Evolutionary conservation across 768 basidiomycete species (phyloP), one percentile per base, ranked within the genome.

Genomic region (Guyanaporus albipodus): DNA sequence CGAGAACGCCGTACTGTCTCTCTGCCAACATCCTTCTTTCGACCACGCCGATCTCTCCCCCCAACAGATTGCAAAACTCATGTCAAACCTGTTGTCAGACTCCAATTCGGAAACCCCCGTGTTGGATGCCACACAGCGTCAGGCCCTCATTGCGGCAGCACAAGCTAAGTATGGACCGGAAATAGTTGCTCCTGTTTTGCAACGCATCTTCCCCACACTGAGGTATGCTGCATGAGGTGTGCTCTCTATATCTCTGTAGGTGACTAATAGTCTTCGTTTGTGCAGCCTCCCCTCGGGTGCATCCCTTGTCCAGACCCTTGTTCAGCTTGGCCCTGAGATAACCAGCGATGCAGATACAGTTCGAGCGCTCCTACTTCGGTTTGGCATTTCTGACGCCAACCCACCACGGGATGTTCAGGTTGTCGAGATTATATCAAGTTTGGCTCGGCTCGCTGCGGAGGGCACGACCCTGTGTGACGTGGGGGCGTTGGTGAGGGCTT

Each of bases 91-190:
- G 48, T 76, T 94, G 51, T 83, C 78, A 28, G 83, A 88, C 61
- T 69, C 78, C 4, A 75, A 78, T n/a, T 65, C 74, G 34, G 90
- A 91, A 53, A 68, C 79, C 18, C 85, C 88, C 38, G 69, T 85
- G 27, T 67, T 92, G 50, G 89, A 90, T 60, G 72, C 77, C 22
- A 67, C 75, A 7, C 89, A 91, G 64, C 78, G 87, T 17, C 83
- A 89, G 58, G 81, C 82, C 26, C 73, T 92, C 38, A 79, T 92
- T 36, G 70, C 77, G 11, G 83, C 90, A 39, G 80, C 80, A 21
- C 85, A 88, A 63, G 74, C 81, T 44, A 91, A 90, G 70, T 86
- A 87, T 60, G 91, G 89, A 22, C 76, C 79, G 18, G 90, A 92
- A 49, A 79, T 82, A 28, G 74, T 87, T 27, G 72, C 75, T 21